Conservation (phyloP, 257 asterid genomes). For the Solanum phureja region DNA sequence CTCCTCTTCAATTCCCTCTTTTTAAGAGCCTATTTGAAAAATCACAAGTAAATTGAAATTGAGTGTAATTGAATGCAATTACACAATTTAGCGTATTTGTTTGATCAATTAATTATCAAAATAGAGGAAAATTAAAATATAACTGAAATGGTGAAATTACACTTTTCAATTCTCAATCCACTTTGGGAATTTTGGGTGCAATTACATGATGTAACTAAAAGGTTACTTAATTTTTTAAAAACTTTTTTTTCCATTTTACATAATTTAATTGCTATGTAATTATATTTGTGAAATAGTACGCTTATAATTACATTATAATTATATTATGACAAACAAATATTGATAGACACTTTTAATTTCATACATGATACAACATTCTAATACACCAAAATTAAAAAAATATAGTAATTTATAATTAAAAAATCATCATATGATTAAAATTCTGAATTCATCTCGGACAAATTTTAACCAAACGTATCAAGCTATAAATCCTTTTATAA, state of each 20-base stretch:
- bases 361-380: neutral
- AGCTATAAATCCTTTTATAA: neutral
- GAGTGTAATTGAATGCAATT: neutral
- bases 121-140: no score
- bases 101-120: neutral
- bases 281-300: no score
- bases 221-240: neutral
- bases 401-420: neutral
- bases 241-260: no score
- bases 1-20: neutral
- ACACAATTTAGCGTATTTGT: no score
- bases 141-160: no score
- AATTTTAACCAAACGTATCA: neutral
- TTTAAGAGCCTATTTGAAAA: neutral
- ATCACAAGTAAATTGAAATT: no score
- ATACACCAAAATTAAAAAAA: neutral
- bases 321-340: neutral
- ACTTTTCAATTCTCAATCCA: neutral
- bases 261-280: no score
- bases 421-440: neutral
- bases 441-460: neutral
- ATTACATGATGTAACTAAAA: neutral
- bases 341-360: neutral
- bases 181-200: neutral
- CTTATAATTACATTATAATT: neutral